These are phyloP conservation scores for Herpetomonas samuelpessoai DNA, from an alignment of 208 protist genomes.

Conservation along the genomic window DNA sequence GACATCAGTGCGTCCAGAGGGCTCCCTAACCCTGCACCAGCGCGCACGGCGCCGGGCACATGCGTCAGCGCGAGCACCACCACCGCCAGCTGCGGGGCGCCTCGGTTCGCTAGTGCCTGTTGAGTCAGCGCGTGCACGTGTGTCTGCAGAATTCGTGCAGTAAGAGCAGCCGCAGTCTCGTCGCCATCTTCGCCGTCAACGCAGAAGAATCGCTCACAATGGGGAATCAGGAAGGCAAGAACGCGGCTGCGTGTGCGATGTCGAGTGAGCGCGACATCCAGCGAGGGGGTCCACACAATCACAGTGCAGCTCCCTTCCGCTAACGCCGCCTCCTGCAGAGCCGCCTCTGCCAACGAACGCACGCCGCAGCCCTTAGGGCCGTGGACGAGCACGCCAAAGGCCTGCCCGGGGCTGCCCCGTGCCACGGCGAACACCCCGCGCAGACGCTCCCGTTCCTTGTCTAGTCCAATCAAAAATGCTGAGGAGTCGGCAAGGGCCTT, in stretches of 20 bases:
- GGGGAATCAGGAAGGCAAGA: conserved; percentile 28
- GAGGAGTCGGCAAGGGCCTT: neutral
- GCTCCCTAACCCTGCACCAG: conserved; percentile 19
- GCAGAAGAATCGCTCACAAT: conserved; percentile 41
- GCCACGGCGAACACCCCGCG: conserved; percentile 21
- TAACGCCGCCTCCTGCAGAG: conserved; percentile 9
- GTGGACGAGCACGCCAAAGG: conserved; percentile 40
- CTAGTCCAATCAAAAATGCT: conserved; percentile 33
- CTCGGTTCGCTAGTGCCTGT: conserved; percentile 15
- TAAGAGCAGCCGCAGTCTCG: conserved; percentile 30
- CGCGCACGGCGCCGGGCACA: conserved; percentile 20
- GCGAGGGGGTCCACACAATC: conserved; percentile 35
- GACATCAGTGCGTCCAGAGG: conserved; percentile 31
- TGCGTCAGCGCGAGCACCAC: conserved; percentile 50
- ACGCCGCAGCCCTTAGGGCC: conserved; percentile 60
- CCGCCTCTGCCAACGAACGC: conserved; percentile 25
- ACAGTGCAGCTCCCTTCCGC: conserved; percentile 12
- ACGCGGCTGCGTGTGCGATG: conserved; percentile 6
- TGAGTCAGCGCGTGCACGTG: neutral
- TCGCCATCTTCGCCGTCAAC: conserved; percentile 23
- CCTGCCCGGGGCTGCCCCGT: conserved; percentile 13
- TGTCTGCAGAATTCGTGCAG: conserved; percentile 1
- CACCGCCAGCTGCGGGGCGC: conserved; percentile 26
- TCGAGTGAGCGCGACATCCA: conserved; percentile 7
- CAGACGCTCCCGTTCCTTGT: conserved; percentile 26